phyloP scores from a whole-genome alignment of 331 rosid species.

The Erythrophleum ivorense region DNA sequence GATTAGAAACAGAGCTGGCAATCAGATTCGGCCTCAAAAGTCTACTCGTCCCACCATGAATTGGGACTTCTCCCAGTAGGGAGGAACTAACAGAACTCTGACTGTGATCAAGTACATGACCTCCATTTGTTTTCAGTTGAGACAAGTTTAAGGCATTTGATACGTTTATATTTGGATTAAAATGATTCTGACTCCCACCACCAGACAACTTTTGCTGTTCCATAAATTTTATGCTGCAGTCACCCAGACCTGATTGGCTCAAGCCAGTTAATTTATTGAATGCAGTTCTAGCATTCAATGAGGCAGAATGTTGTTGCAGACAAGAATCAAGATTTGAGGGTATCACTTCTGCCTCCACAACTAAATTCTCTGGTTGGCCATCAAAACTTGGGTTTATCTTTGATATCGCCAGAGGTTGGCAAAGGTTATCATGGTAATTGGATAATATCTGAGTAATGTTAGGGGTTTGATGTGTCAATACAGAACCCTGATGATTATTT shows the following conservation, averaged over 20 bases:
- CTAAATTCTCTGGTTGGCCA: conserved; percentile 47
- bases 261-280: conserved; percentile 42
- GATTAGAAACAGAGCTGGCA: conserved; percentile 45
- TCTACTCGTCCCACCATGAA: conserved; percentile 39
- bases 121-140: conserved; percentile 51
- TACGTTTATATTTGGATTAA: conserved; percentile 40
- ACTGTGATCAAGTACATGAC: conserved; percentile 37
- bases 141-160: conserved; percentile 46
- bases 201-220: conserved; percentile 53
- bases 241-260: conserved; percentile 50
- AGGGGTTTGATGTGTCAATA: conserved; percentile 48
- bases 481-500: conserved; percentile 46
- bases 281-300: conserved; percentile 49
- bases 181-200: conserved; percentile 36
- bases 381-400: conserved; percentile 40
- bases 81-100: conserved; percentile 45
- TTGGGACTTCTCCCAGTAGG: conserved; percentile 47
- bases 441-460: conserved; percentile 43
- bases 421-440: conserved; percentile 38
- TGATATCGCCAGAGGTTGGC: conserved; percentile 40
- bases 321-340: conserved; percentile 52
- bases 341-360: conserved; percentile 55
- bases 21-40: conserved; percentile 47
- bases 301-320: conserved; percentile 46
- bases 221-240: conserved; percentile 40